phyloP scores from a whole-genome alignment of 768 basidiomycete species.

The Russula olivacea region DNA sequence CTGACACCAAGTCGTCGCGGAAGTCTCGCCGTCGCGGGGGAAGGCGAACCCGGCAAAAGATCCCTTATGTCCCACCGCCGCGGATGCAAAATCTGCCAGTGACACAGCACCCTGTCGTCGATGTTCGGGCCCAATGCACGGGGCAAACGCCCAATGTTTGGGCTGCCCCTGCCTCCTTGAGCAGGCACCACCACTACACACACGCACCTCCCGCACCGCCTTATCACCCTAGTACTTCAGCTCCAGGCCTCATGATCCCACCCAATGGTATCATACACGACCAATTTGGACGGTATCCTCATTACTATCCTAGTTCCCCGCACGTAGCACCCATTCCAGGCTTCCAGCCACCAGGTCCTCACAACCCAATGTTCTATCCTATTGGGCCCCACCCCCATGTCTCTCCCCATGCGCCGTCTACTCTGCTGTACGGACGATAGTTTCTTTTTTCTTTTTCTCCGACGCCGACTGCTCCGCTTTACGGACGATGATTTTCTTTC shows the following conservation, averaged over 20 bases:
- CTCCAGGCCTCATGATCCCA: neutral
- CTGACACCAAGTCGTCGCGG: neutral
- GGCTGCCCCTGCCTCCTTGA: neutral
- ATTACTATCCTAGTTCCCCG: neutral
- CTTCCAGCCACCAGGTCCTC: neutral
- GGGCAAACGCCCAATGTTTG: neutral
- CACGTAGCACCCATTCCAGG: neutral
- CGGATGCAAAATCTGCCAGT: constrained; percentile 7
- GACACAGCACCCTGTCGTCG: neutral
- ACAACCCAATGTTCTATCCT: constrained; percentile 1
- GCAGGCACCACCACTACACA: neutral
- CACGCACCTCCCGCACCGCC: neutral
- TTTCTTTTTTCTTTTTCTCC: neutral
- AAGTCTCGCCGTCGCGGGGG: constrained; percentile 8
- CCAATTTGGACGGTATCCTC: neutral
- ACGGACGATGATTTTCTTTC: neutral
- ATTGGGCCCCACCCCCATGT: neutral
- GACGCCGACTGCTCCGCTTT: no score
- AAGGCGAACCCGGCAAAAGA: constrained; percentile 6
- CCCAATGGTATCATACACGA: neutral
- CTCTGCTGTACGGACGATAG: constrained; percentile 9
- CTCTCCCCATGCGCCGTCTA: neutral
- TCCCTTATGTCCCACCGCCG: constrained; percentile 13
- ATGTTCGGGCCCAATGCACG: neutral
- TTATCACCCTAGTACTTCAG: neutral